phyloP scores from a whole-genome alignment of 768 basidiomycete genomes.

The Floccularia luteovirens region DNA sequence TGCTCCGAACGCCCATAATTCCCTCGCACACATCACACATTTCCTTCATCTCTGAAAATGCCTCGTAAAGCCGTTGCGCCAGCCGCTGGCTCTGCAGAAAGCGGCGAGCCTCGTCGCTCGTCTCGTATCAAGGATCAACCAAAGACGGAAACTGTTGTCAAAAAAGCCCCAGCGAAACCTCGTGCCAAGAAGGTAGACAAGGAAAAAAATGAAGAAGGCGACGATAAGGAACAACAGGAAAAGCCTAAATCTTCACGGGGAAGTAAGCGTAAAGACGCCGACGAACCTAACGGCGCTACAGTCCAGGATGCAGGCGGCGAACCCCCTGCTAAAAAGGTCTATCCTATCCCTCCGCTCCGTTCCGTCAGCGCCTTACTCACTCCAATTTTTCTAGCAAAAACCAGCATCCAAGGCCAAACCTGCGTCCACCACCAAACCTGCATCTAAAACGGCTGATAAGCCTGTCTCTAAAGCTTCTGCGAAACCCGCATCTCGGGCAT shows the following conservation, averaged over 20 bases:
- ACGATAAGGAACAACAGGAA: constrained; percentile 39
- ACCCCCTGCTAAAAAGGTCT: constrained; percentile 63
- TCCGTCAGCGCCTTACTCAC: constrained; percentile 8
- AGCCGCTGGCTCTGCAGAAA: constrained; percentile 29
- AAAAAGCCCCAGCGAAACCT: constrained; percentile 61
- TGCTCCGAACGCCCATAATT: constrained; percentile 14
- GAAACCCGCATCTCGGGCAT: constrained; percentile 38
- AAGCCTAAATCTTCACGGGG: constrained; percentile 44
- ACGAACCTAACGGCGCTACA: constrained; percentile 29
- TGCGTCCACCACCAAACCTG: constrained; percentile 29
- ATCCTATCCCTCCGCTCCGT: constrained; percentile 7
- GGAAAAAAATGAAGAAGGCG: constrained; percentile 22
- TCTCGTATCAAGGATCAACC: constrained; percentile 69
- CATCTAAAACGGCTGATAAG: constrained; percentile 26
- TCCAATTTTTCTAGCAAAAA: constrained; percentile 13
- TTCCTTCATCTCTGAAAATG: constrained; percentile 45
- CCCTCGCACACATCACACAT: constrained; percentile 27
- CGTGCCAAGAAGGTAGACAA: constrained; percentile 46
- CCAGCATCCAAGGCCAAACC: constrained; percentile 33
- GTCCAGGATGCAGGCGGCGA: constrained; percentile 23
- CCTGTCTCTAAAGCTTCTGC: constrained; percentile 21
- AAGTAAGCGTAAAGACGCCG: constrained; percentile 35
- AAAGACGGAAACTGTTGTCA: constrained; percentile 39
- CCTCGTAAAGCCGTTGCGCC: constrained; percentile 62
- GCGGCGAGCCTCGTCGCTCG: constrained; percentile 58